A percentile compares a stretch with the other conserved stretches of the same genome.
phyloP scores from a whole-genome alignment of 805 yeast genomes.

The Candida lessepsii region DNA sequence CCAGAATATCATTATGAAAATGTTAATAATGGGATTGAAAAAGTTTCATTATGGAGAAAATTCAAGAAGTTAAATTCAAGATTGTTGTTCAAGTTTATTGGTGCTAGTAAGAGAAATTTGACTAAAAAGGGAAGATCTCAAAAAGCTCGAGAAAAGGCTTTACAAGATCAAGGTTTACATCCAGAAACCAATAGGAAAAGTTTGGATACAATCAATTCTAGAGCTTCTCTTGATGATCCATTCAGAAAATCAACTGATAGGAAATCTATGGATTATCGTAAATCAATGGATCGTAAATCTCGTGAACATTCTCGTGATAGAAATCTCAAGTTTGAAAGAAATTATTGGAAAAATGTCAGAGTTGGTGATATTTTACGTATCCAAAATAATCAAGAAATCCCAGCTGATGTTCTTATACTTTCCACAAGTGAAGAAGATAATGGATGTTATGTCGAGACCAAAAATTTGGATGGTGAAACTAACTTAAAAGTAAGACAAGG shows the following conservation, averaged over 20 bases:
- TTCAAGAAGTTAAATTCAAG: constrained; percentile 54
- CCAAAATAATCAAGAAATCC: constrained; percentile 69
- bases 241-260: constrained; percentile 10
- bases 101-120: constrained; percentile 26
- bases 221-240: constrained; percentile 17
- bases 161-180: constrained; percentile 8
- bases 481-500: constrained; percentile 77
- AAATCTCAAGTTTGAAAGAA: constrained; percentile 30
- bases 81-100: constrained; percentile 26
- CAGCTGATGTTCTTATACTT: constrained; percentile 69
- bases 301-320: no score
- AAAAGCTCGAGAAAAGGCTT: constrained; percentile 20
- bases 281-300: constrained; percentile 10
- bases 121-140: constrained; percentile 37
- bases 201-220: constrained; percentile 28
- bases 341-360: constrained; percentile 66
- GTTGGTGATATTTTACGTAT: constrained; percentile 75
- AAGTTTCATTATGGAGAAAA: constrained; percentile 64
- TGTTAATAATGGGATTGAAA: constrained; percentile 61
- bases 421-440: constrained; percentile 71
- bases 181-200: constrained; percentile 22
- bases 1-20: constrained; percentile 39
- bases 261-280: constrained; percentile 1
- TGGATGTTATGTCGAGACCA: constrained; percentile 60
- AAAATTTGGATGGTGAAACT: constrained; percentile 48